Percentiles rank a stretch among this genome's conserved stretches.
Conservation (phyloP, 495 filamentous ascomycete genomes). For the Podospora pseudopauciseta region DNA sequence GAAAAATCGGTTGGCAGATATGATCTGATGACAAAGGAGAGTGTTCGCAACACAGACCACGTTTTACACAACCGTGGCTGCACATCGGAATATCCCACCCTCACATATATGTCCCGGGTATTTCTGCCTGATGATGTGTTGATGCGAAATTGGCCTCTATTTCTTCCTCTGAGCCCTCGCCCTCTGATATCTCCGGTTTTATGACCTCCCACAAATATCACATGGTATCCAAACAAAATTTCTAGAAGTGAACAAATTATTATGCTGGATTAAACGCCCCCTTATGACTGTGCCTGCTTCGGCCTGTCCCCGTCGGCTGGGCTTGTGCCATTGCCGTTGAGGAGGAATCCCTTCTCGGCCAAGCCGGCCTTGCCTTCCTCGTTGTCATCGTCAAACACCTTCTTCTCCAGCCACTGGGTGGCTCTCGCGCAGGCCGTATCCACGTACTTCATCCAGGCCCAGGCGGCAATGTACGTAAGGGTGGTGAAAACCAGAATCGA, state of each 20-base stretch:
- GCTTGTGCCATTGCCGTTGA: conserved; percentile 18
- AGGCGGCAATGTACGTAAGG: conserved; percentile 52
- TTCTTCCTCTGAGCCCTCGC: not conserved
- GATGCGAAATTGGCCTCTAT: not conserved
- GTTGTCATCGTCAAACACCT: conserved; percentile 53
- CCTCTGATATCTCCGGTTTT: not conserved
- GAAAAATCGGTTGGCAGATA: not conserved
- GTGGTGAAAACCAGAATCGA: conserved; percentile 38
- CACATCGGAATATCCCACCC: not conserved
- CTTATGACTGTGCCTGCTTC: not conserved
- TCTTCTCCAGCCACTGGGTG: conserved; percentile 56
- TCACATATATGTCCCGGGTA: not conserved
- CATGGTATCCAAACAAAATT: not conserved
- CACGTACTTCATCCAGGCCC: conserved; percentile 63
- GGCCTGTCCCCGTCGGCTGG: conserved; percentile 5
- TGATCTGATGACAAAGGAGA: not conserved
- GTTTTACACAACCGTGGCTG: not conserved
- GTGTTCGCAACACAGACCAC: not conserved
- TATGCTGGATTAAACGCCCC: not conserved
- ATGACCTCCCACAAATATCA: not conserved
- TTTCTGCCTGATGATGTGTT: not conserved
- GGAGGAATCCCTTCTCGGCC: conserved; percentile 31
- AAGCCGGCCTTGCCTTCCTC: conserved; percentile 19
- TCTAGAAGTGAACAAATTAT: not conserved
- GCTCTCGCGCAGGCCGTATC: conserved; percentile 59